Evolutionary conservation across 768 basidiomycete species (phyloP), one percentile per base, ranked within the genome.

Genomic region (Tephrocybe sp.): DNA sequence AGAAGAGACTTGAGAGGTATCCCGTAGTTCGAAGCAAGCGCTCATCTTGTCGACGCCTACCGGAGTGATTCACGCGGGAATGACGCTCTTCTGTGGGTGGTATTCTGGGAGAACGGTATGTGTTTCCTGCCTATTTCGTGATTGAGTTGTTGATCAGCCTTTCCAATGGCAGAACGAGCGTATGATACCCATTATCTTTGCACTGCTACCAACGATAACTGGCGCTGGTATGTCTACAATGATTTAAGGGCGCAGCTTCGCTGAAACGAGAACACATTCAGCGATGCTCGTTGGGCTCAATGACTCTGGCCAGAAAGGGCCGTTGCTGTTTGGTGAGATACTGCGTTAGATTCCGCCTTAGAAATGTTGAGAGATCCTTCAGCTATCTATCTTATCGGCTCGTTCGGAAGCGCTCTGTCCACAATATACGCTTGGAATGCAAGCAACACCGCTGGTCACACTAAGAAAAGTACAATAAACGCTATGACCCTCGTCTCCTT

Each of bases 381-480:
- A 83, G 82, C 71, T 28, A 68, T 68, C 9, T 81, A 81, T 50
- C 63, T 82, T 25, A 68, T 75, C 24, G 72, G 74, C n/a, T 79
- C 80, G 2, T 86, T 81, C 48, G 83, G 83, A 4, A 81, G 79
- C 45, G 78, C 81, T 0, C 63, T 86, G 9, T 78, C 83, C 0
- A 74, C 78, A 0, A 71, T 85, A 10, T 85, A 85, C 50, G 82
- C 84, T 0, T 85, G 81, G 57, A 84, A 85, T 46, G 80, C 83
- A 6, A 78, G 78, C 47, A 85, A 86, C 62, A 85, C 79, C 0
- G 76, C 76, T 28, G 83, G 83, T 0, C 80, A 84, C 45, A 86
- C 84, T 5, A 86, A 87, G 72, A 87, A 86, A 70, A 78, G 80
- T 53, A 85, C 83, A 1, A 74, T 84, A 56, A 84, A 84, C 48